A percentile compares a stretch with the other conserved stretches of the same genome.
Evolutionary conservation across 495 filamentous ascomycete species (phyloP).

Genomic region (Hyphodiscus hymeniophilus): DNA sequence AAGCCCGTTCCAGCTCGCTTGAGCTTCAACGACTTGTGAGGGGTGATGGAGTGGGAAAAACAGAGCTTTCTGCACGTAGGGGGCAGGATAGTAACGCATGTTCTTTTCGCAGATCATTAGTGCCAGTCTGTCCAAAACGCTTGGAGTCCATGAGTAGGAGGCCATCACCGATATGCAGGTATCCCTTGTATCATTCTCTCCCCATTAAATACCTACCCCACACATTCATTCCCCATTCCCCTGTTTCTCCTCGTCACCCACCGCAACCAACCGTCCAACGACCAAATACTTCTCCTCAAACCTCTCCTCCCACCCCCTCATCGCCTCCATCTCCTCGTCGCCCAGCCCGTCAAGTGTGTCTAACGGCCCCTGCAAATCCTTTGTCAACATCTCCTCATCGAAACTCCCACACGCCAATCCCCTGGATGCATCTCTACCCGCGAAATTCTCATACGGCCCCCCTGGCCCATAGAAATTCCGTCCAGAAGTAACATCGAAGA

Average conservation of each 20-base stretch:
- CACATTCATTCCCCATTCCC: slow-evolving; percentile 10
- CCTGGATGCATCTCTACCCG: slow-evolving; percentile 80
- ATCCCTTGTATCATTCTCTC: no score
- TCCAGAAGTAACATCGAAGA: slow-evolving; percentile 84
- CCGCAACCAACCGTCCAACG: slow-evolving; percentile 74
- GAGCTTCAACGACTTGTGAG: no score
- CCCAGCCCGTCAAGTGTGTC: slow-evolving; percentile 72
- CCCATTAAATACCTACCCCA: background rate
- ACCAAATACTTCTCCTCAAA: slow-evolving; percentile 92
- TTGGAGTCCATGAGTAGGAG: no score
- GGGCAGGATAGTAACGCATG: no score
- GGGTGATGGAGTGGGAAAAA: no score
- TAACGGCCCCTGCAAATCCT: slow-evolving; percentile 78
- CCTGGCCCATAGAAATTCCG: slow-evolving; percentile 78
- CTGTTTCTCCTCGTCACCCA: slow-evolving; percentile 47
- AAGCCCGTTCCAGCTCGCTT: no score
- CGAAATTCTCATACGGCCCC: slow-evolving; percentile 81
- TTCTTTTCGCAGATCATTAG: no score
- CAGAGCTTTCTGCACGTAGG: no score
- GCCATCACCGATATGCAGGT: no score
- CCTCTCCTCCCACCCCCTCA: slow-evolving; percentile 85
- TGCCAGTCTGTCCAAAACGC: no score
- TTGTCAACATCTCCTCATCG: slow-evolving; percentile 92
- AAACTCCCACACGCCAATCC: slow-evolving; percentile 90
- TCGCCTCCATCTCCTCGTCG: slow-evolving; percentile 69